Percentiles rank a stretch among this genome's conserved stretches.
These are phyloP conservation scores for Chlamydomonas sp. DNA, from an alignment of 139 green algal genomes.

Conservation along the genomic window DNA sequence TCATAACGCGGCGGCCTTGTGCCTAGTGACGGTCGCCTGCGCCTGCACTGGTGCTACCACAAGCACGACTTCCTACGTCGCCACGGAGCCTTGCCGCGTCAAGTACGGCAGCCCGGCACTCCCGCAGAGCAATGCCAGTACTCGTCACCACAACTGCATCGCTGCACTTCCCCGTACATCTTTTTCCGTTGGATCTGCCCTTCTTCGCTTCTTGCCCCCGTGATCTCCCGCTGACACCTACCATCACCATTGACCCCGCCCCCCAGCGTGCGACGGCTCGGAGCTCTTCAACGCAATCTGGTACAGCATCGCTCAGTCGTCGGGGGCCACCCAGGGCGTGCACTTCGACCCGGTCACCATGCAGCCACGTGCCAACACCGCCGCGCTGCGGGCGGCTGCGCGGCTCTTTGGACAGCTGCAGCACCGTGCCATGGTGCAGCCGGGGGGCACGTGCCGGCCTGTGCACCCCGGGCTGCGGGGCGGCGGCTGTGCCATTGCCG, in stretches of 20 bases:
- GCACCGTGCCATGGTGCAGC: background rate
- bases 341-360: background rate
- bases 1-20: background rate
- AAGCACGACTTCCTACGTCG: no score
- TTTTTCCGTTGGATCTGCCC: no score
- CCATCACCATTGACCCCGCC: no score
- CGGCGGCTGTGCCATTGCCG: background rate
- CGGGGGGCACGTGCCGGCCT: background rate
- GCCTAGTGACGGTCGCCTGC: background rate
- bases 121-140: no score
- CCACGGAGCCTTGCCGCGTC: no score
- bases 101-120: no score
- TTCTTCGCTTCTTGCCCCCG: no score
- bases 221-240: no score
- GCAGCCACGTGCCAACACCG: background rate
- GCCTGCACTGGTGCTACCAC: background rate
- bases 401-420: background rate
- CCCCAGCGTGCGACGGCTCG: background rate
- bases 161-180: no score
- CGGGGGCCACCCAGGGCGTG: background rate
- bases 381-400: background rate
- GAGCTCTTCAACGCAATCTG: constrained; percentile 11
- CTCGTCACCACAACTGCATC: no score
- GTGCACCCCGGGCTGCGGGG: background rate
- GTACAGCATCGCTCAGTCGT: constrained; percentile 21